A percentile compares a stretch with the other conserved stretches of the same genome.
phyloP scores from a whole-genome alignment of 106 monocot species.

The Posidonia australis region DNA sequence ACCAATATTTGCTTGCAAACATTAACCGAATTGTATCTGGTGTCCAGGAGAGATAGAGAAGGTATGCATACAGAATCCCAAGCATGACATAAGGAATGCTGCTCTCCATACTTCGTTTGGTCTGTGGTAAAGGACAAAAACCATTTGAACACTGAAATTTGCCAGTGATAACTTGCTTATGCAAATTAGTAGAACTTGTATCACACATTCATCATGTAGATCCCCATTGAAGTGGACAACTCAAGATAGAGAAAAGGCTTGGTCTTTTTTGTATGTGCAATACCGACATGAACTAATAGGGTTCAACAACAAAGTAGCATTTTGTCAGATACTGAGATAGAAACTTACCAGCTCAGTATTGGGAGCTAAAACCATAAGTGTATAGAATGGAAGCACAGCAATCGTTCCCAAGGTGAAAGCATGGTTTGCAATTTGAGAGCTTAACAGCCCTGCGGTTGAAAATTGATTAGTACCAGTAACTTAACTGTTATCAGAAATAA shows the following conservation, averaged over 20 bases:
- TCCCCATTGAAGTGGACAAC: too few species aligned
- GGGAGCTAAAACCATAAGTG: slow-evolving; percentile 85
- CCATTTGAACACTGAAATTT: background rate
- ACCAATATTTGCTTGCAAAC: slow-evolving; percentile 89
- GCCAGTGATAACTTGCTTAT: background rate
- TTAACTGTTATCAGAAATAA: too few species aligned
- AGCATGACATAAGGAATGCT: slow-evolving; percentile 58
- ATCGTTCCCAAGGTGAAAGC: slow-evolving; percentile 88
- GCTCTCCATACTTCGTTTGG: slow-evolving; percentile 62
- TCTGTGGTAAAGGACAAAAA: slow-evolving; percentile 27
- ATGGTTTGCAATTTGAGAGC: slow-evolving; percentile 62
- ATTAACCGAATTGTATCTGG: slow-evolving; percentile 52
- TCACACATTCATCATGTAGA: background rate
- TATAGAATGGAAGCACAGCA: slow-evolving; percentile 93
- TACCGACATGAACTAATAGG: too few species aligned
- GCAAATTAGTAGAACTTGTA: too few species aligned
- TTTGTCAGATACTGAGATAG: background rate
- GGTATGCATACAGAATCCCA: slow-evolving; percentile 63
- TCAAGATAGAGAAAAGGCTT: too few species aligned
- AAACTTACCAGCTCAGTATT: slow-evolving; percentile 54
- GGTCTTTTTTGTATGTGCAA: too few species aligned
- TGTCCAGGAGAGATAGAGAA: slow-evolving; percentile 85
- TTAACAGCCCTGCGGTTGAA: slow-evolving; percentile 40
- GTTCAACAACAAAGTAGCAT: too few species aligned
- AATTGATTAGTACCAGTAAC: background rate